Evolutionary conservation across 2,329 filamentous ascomycete genomes (phyloP).

Genomic region (Fusarium aywerte): DNA sequence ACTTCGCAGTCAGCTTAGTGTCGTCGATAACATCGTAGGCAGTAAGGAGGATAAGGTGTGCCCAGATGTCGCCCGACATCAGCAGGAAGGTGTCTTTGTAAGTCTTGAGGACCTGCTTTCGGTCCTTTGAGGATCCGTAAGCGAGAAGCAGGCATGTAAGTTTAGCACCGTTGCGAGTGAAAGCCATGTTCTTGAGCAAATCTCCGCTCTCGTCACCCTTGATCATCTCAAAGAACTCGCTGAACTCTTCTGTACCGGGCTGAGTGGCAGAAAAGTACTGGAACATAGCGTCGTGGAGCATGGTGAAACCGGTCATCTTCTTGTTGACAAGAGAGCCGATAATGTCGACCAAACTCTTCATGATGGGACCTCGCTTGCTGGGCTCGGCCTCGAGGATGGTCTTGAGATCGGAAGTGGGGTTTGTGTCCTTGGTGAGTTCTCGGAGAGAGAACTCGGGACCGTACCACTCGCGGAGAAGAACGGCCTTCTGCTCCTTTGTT

Average conservation of each 20-base stretch:
- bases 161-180: constrained; percentile 87
- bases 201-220: constrained; percentile 93
- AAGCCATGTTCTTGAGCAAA: constrained; percentile 92
- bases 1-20: constrained; percentile 86
- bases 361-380: constrained; percentile 86
- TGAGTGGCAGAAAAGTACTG: constrained; percentile 91
- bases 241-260: constrained; percentile 81
- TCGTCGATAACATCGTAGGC: constrained; percentile 95
- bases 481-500: constrained; percentile 85
- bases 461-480: constrained; percentile 93
- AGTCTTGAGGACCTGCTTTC: constrained; percentile 85
- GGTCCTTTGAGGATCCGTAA: constrained; percentile 89
- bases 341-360: constrained; percentile 85
- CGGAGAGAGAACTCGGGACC: constrained; percentile 91
- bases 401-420: constrained; percentile 74
- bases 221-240: constrained; percentile 87
- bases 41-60: constrained; percentile 82
- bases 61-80: constrained; percentile 83
- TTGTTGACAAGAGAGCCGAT: constrained; percentile 96
- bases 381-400: constrained; percentile 80
- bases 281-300: constrained; percentile 97
- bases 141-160: constrained; percentile 85
- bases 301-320: constrained; percentile 95
- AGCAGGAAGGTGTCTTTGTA: constrained; percentile 90
- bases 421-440: constrained; percentile 65